Conservation (phyloP, 768 basidiomycete genomes). For the Podaxis rugospora region DNA sequence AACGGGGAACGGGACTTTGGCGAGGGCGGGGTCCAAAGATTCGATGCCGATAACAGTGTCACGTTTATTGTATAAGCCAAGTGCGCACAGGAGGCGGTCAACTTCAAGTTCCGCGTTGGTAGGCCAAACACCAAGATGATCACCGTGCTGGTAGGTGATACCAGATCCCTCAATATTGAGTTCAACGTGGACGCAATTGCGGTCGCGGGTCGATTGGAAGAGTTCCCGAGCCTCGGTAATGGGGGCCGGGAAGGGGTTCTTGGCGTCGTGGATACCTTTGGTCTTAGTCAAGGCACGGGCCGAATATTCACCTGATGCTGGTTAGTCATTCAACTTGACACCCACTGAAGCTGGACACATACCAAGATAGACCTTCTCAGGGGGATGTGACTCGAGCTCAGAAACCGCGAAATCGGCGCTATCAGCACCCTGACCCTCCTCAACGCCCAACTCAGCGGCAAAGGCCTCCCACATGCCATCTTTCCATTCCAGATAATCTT, state of each 20-base stretch:
- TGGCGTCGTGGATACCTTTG: constrained; percentile 95
- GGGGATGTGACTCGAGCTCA: constrained; percentile 68
- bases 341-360: constrained; percentile 20
- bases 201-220: constrained; percentile 65
- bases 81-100: constrained; percentile 77
- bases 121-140: constrained; percentile 98
- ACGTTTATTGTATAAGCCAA: constrained; percentile 79
- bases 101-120: constrained; percentile 92
- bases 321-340: constrained; percentile 14
- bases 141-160: constrained; percentile 98
- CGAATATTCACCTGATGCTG: constrained; percentile 77
- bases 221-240: constrained; percentile 77
- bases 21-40: constrained; percentile 95
- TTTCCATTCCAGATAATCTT: constrained; percentile 99
- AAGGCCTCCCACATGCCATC: constrained; percentile 96
- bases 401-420: constrained; percentile 90
- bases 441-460: constrained; percentile 76
- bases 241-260: constrained; percentile 93
- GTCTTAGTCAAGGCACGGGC: constrained; percentile 90
- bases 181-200: constrained; percentile 95
- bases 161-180: constrained; percentile 93
- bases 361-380: constrained; percentile 94
- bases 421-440: constrained; percentile 96
- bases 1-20: constrained; percentile 98
- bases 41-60: constrained; percentile 87